Percentiles rank a stretch among this genome's conserved stretches.
Conservation (phyloP, 495 filamentous ascomycete genomes). For the Aspergillus asperescens region DNA sequence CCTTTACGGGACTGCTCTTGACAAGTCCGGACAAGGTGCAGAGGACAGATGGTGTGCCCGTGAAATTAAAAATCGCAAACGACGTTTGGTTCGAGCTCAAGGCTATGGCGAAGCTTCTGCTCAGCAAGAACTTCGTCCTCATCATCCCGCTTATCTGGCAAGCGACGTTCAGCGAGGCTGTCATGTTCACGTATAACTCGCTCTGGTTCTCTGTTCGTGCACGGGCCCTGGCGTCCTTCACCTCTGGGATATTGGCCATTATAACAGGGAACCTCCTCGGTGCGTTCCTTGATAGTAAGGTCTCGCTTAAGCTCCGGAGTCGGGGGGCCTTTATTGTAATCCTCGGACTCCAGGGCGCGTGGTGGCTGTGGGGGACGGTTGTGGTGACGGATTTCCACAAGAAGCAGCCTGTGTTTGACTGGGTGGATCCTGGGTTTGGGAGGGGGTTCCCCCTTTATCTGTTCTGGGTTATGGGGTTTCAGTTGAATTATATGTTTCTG, state of each 20-base stretch:
- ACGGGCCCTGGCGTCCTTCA: conserved; percentile 56
- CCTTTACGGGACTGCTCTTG: conserved; percentile 50
- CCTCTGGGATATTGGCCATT: conserved; percentile 55
- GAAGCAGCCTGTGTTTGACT: conserved; percentile 52
- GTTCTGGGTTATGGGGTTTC: conserved; percentile 54
- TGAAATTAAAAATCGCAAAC: conserved; percentile 45
- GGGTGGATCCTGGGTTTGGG: conserved; percentile 51
- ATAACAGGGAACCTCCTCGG: conserved; percentile 54
- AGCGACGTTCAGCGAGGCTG: conserved; percentile 55
- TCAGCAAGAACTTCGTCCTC: conserved; percentile 48
- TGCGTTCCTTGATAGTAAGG: conserved; percentile 48
- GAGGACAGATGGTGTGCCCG: conserved; percentile 49
- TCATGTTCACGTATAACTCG: conserved; percentile 56
- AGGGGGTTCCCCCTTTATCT: conserved; percentile 54
- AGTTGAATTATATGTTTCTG: conserved; percentile 60
- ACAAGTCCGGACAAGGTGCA: conserved; percentile 50
- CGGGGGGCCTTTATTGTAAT: conserved; percentile 43
- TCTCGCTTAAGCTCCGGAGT: conserved; percentile 45
- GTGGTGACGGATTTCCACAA: conserved; percentile 48
- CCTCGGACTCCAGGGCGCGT: conserved; percentile 49
- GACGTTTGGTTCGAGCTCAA: conserved; percentile 48
- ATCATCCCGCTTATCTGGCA: conserved; percentile 58
- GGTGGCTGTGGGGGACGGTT: conserved; percentile 59
- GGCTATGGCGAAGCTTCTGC: conserved; percentile 45
- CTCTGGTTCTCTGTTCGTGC: conserved; percentile 60